These are phyloP conservation scores for Fraxinus anomala DNA, from an alignment of 257 asterid genomes.

Conservation along the genomic window DNA sequence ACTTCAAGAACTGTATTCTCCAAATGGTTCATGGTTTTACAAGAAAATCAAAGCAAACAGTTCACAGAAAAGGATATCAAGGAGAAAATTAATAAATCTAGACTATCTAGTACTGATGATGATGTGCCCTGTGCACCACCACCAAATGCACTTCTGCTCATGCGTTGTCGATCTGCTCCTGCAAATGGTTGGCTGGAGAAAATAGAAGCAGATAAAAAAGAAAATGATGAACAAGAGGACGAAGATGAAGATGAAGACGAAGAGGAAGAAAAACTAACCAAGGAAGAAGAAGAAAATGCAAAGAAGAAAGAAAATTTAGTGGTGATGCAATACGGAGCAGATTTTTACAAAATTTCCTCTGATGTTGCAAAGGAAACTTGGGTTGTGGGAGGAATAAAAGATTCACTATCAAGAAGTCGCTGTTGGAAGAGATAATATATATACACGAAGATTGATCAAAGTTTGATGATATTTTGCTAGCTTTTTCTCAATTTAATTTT, in stretches of 20 bases:
- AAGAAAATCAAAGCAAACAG: slow-evolving; percentile 45
- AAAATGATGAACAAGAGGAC: slow-evolving; percentile 2
- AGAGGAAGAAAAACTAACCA: not conserved
- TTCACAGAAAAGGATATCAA: not conserved
- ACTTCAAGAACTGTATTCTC: slow-evolving; percentile 58
- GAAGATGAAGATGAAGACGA: slow-evolving; percentile 17
- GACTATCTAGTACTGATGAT: not conserved
- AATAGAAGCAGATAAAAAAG: slow-evolving; percentile 33
- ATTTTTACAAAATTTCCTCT: slow-evolving; percentile 48
- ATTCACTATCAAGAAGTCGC: slow-evolving; percentile 61
- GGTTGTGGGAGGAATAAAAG: slow-evolving; percentile 70
- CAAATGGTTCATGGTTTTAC: slow-evolving; percentile 84
- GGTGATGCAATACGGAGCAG: slow-evolving; percentile 56
- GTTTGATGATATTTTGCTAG: not conserved
- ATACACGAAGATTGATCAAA: slow-evolving; percentile 3
- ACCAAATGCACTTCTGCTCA: slow-evolving; percentile 68
- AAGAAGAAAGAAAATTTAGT: slow-evolving; percentile 37
- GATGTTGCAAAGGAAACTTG: slow-evolving; percentile 70
- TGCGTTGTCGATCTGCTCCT: slow-evolving; percentile 93
- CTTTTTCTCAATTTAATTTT: not conserved
- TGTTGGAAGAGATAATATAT: slow-evolving; percentile 70
- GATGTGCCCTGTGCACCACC: slow-evolving; percentile 46
- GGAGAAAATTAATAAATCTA: slow-evolving; percentile 14
- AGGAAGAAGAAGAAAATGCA: slow-evolving; percentile 10
- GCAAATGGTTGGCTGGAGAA: slow-evolving; percentile 75